A percentile compares a stretch with the other conserved stretches of the same genome.
Evolutionary conservation across 768 basidiomycete genomes (phyloP).

Genomic region (Tulasnella sp.): DNA sequence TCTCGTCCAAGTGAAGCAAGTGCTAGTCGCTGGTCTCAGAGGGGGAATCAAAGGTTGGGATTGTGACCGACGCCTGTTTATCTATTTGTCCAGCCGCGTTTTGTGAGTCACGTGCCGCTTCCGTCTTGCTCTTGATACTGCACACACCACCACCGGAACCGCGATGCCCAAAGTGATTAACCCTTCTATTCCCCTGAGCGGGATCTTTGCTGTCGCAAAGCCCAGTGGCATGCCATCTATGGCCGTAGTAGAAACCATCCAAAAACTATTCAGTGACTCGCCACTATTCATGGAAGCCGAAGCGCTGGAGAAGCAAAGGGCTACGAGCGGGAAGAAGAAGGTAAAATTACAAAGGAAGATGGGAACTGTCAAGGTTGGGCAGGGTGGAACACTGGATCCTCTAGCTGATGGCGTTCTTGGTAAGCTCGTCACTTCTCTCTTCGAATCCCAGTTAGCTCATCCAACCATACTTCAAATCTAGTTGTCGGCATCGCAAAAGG

Average conservation of each 20-base stretch:
- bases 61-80: not conserved
- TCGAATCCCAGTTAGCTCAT: not conserved
- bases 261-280: slow-evolving; percentile 68
- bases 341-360: slow-evolving; percentile 26
- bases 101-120: not conserved
- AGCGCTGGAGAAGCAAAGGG: not conserved
- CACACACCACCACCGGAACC: not conserved
- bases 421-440: slow-evolving; percentile 29
- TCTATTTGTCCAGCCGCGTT: not conserved
- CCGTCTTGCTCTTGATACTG: not conserved
- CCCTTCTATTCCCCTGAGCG: slow-evolving; percentile 58
- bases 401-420: slow-evolving; percentile 92
- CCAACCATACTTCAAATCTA: slow-evolving; percentile 29
- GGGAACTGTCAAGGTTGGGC: slow-evolving; percentile 70
- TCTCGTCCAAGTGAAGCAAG: not conserved
- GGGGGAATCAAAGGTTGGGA: not conserved
- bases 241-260: slow-evolving; percentile 78
- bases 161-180: slow-evolving; percentile 61
- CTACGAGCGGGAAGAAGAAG: slow-evolving; percentile 37
- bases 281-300: slow-evolving; percentile 52
- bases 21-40: not conserved
- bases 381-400: slow-evolving; percentile 94
- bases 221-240: slow-evolving; percentile 92
- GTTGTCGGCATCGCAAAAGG: slow-evolving; percentile 86
- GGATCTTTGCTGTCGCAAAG: slow-evolving; percentile 80